Evolutionary conservation across 441 rosid species (phyloP).

Genomic region (Brassica balearica): DNA sequence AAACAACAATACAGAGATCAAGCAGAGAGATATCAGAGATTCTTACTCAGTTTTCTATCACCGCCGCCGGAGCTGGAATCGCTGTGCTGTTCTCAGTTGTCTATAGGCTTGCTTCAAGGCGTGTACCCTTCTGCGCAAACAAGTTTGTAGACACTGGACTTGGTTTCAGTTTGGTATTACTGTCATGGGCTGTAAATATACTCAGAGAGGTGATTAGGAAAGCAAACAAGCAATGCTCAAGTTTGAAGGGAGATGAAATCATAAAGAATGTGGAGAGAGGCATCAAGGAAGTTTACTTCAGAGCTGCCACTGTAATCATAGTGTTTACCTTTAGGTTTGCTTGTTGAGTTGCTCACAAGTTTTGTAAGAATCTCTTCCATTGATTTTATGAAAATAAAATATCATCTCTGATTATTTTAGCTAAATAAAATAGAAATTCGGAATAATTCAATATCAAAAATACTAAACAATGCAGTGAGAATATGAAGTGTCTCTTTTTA

Average conservation of each 20-base stretch:
- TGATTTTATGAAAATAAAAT: neutral
- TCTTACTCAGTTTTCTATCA: neutral
- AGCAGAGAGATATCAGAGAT: neutral
- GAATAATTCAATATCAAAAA: neutral
- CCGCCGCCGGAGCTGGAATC: neutral
- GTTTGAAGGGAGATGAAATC: neutral
- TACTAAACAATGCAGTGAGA: constrained; percentile 20
- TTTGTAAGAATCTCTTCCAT: neutral
- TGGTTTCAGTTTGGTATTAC: neutral
- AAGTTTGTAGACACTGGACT: neutral
- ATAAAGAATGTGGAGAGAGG: neutral
- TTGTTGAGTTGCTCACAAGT: neutral
- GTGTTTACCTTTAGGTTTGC: neutral
- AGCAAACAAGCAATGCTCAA: neutral
- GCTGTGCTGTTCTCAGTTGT: neutral
- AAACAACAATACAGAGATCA: neutral
- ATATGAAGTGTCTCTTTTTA: constrained; percentile 3
- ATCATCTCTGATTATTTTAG: neutral
- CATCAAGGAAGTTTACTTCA: neutral
- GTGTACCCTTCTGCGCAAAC: neutral
- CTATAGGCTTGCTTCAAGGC: neutral
- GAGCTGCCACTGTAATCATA: neutral
- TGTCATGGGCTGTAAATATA: neutral
- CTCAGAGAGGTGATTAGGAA: constrained; percentile 2
- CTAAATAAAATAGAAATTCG: neutral